phyloP scores from a whole-genome alignment of 257 asterid species.

The Solanum bukasovii region DNA sequence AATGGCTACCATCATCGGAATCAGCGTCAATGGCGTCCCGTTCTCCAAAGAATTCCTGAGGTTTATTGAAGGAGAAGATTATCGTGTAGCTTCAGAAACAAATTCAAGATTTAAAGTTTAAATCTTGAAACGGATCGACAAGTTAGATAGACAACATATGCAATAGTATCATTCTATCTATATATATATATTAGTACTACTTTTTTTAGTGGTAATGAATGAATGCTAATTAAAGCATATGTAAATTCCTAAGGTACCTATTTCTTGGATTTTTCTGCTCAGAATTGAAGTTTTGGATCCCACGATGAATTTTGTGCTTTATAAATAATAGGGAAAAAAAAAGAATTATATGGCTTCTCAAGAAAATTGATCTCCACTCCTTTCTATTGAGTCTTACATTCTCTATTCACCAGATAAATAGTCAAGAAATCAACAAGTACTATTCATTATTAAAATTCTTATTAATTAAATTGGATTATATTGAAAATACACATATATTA shows the following conservation, averaged over 20 bases:
- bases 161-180: background rate
- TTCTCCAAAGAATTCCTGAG: conserved; percentile 46
- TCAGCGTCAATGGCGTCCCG: conserved; percentile 36
- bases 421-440: background rate
- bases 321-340: background rate
- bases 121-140: background rate
- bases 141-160: background rate
- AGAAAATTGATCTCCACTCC: background rate
- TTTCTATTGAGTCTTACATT: background rate
- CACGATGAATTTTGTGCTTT: background rate
- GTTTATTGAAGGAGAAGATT: background rate
- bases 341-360: background rate
- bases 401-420: background rate
- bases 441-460: background rate
- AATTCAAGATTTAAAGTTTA: background rate
- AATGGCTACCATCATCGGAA: background rate
- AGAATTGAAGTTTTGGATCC: background rate
- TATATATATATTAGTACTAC: background rate
- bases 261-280: background rate
- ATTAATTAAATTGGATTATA: background rate
- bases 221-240: background rate
- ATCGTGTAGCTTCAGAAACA: background rate
- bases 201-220: background rate
- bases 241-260: background rate
- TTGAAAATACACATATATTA: no score